phyloP scores from a whole-genome alignment of 1,139 yeast genomes.

The Blastobotrys arbuscula region DNA sequence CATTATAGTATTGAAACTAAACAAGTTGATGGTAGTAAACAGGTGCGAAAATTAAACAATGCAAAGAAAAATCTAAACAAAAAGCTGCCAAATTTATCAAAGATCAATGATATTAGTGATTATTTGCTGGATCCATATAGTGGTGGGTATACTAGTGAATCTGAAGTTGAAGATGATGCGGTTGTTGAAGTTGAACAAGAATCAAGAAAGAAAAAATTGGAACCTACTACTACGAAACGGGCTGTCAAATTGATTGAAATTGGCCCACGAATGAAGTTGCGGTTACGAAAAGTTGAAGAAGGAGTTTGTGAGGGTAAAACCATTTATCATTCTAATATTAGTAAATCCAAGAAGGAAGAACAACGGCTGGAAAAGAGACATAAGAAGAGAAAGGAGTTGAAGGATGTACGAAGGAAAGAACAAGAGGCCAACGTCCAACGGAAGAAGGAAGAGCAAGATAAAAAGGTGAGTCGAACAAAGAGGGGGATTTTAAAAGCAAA shows the following conservation, averaged over 20 bases:
- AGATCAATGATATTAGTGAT: constrained; percentile 72
- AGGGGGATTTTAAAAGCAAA: constrained; percentile 53
- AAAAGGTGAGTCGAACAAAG: constrained; percentile 50
- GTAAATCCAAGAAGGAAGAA: constrained; percentile 58
- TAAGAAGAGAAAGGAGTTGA: constrained; percentile 53
- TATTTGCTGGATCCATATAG: constrained; percentile 79
- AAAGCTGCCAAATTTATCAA: constrained; percentile 66
- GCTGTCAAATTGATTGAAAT: constrained; percentile 90
- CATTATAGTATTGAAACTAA: constrained; percentile 89
- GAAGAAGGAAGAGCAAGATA: constrained; percentile 69
- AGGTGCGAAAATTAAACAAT: constrained; percentile 68
- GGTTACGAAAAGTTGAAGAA: constrained; percentile 83
- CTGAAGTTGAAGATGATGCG: constrained; percentile 85
- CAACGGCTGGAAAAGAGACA: constrained; percentile 63
- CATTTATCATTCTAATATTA: constrained; percentile 66
- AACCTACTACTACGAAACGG: constrained; percentile 51
- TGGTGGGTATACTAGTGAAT: constrained; percentile 77
- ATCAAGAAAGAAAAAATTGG: constrained; percentile 27
- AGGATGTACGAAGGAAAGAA: constrained; percentile 65
- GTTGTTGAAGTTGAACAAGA: constrained; percentile 69
- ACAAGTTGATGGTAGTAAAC: constrained; percentile 75
- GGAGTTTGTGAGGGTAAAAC: constrained; percentile 86
- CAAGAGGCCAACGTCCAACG: constrained; percentile 76
- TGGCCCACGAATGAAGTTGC: constrained; percentile 83
- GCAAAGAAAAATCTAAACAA: constrained; percentile 46